These are phyloP conservation scores for Tolypocladium guangdongense DNA, from an alignment of 2,329 filamentous ascomycete species.

Conservation along the genomic window DNA sequence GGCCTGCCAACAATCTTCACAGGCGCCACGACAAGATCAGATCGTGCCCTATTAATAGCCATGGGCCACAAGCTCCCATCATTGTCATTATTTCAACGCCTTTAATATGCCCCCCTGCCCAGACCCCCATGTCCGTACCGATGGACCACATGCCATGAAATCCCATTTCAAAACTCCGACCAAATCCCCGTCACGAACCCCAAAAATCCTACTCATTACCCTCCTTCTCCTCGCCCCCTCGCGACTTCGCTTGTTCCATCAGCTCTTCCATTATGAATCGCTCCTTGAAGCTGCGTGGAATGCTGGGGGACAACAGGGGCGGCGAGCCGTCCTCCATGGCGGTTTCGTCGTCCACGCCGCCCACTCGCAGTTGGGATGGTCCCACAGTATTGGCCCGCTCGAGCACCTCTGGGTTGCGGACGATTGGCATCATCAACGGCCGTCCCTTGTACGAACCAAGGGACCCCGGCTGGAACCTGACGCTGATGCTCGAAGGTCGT, in stretches of 20 bases:
- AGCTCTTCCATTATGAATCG: constrained; percentile 38
- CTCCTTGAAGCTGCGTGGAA: constrained; percentile 36
- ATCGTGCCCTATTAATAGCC: neutral
- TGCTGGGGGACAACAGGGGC: constrained; percentile 30
- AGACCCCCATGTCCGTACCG: constrained; percentile 11
- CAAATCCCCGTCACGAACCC: constrained; percentile 3
- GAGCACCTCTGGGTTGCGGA: constrained; percentile 37
- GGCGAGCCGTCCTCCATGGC: constrained; percentile 34
- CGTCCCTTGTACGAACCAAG: constrained; percentile 44
- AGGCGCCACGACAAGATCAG: neutral
- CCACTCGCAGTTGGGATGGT: constrained; percentile 39
- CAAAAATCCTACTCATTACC: constrained; percentile 6
- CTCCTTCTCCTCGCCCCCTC: constrained; percentile 7
- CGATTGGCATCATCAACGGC: constrained; percentile 40
- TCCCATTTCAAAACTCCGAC: constrained; percentile 11
- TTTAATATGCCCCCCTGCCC: constrained; percentile 12
- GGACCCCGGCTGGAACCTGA: constrained; percentile 27
- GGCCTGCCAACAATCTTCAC: too few species aligned
- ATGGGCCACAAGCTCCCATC: neutral
- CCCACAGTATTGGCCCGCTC: constrained; percentile 37
- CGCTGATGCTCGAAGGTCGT: constrained; percentile 17
- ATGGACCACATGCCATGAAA: constrained; percentile 10
- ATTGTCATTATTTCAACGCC: constrained; percentile 16
- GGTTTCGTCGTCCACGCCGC: constrained; percentile 39
- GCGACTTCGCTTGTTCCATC: constrained; percentile 16